phyloP scores from a whole-genome alignment of 441 rosid genomes.

The Pelargonium fulgidum region DNA sequence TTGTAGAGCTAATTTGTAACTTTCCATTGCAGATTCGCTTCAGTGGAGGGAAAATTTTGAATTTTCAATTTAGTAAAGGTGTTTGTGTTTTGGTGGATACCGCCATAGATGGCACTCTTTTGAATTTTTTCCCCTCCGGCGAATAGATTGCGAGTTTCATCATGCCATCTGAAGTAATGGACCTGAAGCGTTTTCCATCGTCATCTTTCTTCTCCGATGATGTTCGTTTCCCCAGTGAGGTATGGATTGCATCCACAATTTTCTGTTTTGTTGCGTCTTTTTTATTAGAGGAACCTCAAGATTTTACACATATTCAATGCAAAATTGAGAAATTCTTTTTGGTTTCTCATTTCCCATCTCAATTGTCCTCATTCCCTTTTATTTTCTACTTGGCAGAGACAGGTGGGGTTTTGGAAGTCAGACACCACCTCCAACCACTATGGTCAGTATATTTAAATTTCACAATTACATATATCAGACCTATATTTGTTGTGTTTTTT shows the following conservation, averaged over 20 bases:
- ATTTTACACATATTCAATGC: background rate
- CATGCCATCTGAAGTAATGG: slow-evolving; percentile 41
- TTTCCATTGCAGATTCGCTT: background rate
- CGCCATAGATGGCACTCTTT: too few relatives aligned
- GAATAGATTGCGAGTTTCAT: slow-evolving; percentile 11
- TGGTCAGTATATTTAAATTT: slow-evolving; percentile 31
- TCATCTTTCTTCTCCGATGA: slow-evolving; percentile 34
- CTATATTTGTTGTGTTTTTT: background rate
- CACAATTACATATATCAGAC: too few relatives aligned
- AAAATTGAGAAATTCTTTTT: background rate
- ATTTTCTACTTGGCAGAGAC: slow-evolving; percentile 32
- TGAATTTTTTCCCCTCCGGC: background rate
- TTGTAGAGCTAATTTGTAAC: background rate
- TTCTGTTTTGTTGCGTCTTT: background rate
- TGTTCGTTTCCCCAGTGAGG: slow-evolving; percentile 34
- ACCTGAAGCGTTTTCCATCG: slow-evolving; percentile 33
- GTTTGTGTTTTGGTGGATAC: background rate
- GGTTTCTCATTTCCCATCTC: background rate
- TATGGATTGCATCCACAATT: slow-evolving; percentile 20
- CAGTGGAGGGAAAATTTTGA: slow-evolving; percentile 7
- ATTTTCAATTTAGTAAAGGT: slow-evolving; percentile 1
- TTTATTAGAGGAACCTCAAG: background rate
- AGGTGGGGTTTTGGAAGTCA: slow-evolving; percentile 43
- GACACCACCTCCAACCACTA: slow-evolving; percentile 30
- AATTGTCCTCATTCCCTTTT: slow-evolving; percentile 7